Conservation (phyloP, 768 basidiomycete species). For the Trametes cingulata region DNA sequence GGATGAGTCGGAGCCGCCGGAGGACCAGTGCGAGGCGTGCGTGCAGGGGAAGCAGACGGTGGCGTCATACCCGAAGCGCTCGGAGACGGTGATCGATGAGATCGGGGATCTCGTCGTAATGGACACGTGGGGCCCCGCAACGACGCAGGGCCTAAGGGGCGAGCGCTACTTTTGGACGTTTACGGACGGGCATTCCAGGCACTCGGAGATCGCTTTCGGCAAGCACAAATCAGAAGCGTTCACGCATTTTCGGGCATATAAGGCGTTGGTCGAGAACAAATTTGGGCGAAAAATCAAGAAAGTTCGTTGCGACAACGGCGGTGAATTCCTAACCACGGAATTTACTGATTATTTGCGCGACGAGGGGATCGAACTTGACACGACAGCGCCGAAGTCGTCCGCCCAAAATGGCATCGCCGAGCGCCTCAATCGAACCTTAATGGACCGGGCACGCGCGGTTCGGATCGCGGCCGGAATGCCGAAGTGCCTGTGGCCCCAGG, state of each 20-base stretch:
- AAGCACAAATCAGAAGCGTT: constrained; percentile 7
- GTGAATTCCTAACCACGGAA: constrained; percentile 24
- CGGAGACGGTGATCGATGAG: no score
- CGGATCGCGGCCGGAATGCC: constrained; percentile 18
- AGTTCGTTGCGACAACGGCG: constrained; percentile 24
- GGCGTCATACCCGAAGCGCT: background rate
- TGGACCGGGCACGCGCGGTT: constrained; percentile 24
- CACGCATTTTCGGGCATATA: constrained; percentile 1
- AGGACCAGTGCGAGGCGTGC: constrained; percentile 23
- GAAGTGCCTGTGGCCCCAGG: constrained; percentile 28
- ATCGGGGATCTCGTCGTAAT: no score
- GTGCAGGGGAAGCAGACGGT: constrained; percentile 26
- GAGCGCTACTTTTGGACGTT: constrained; percentile 25
- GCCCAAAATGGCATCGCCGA: constrained; percentile 30
- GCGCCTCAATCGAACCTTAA: constrained; percentile 25
- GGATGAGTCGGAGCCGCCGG: background rate
- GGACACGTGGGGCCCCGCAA: constrained; percentile 26
- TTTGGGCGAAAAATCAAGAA: constrained; percentile 15
- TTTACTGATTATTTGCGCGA: constrained; percentile 8
- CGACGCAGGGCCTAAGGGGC: constrained; percentile 9
- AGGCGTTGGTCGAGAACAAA: background rate
- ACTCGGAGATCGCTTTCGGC: constrained; percentile 1
- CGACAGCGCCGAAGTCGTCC: constrained; percentile 24
- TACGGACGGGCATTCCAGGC: constrained; percentile 21
- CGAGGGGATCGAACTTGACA: constrained; percentile 24